Evolutionary conservation across 768 basidiomycete species (phyloP), one percentile per base, ranked within the genome.

Genomic region (Hygrophorus pudorinus): DNA sequence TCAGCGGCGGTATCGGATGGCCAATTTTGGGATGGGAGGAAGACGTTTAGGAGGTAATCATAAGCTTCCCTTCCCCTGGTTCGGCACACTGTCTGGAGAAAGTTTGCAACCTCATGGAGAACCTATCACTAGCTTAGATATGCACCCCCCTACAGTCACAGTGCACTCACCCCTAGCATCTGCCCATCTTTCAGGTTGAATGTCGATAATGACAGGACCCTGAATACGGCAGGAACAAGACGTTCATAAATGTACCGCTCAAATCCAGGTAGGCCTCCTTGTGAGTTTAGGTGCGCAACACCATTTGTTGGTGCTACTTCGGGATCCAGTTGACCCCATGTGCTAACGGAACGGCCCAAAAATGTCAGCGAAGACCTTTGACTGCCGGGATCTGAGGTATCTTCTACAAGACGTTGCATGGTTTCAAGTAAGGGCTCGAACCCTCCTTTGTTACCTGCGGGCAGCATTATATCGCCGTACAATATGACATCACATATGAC

Each of bases 121-220:
- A 93, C 84, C 92, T 41, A 13, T 29, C 37, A 16, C 33, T 10
- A 13, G 29, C 44, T 27, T 14, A 45, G 31, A 43, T 24, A 6
- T 7, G 39, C 41, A 27, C 50, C 2, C 34, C 16, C 14, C 36
- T 5, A 9, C 8, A 17, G 34, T 12, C 13, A 20, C 29, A 4
- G 17, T 37, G n/a, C n/a, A 20, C 88, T 57, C 54, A 93, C 93
- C 56, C 82, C 75, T 40, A 84, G 70, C 56, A 83, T 79, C 54
- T 91, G 88, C 2, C 87, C 90, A 56, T 96, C 91, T 57, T 87
- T 88, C 51, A 84, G 67, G 56, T 92, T 93, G 59, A 96, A 88
- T 32, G 81, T 76, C 0, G 84, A 78, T 7, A 73, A 67, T 9
- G 86, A 81, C 1, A 90, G 77, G 3, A 97, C 77, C 6, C 79